Percentiles rank a stretch among this genome's conserved stretches.
phyloP scores from a whole-genome alignment of 225 moss, liverwort and hornwort genomes.

The Anthoceros angustus region DNA sequence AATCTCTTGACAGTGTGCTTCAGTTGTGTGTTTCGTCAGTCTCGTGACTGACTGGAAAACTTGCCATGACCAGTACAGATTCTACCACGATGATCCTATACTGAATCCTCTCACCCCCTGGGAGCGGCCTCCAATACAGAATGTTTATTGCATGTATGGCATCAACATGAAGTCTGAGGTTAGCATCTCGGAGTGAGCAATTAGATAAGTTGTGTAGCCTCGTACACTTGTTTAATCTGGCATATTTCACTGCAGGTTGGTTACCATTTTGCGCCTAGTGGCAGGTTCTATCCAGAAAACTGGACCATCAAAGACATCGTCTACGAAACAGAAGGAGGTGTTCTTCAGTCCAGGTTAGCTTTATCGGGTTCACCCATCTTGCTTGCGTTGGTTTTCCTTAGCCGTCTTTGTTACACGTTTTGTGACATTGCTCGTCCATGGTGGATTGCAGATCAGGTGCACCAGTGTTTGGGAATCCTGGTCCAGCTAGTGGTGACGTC shows the following conservation, averaged over 20 bases:
- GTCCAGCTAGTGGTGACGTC: slow-evolving; percentile 60
- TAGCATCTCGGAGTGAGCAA: not conserved
- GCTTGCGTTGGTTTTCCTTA: slow-evolving; percentile 1
- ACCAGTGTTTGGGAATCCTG: slow-evolving; percentile 29
- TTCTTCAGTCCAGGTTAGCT: slow-evolving; percentile 54
- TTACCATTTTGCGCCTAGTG: slow-evolving; percentile 81
- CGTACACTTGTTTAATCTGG: not conserved
- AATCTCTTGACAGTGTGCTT: too few species aligned
- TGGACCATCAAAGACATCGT: slow-evolving; percentile 76
- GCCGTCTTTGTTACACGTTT: not conserved
- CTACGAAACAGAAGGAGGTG: slow-evolving; percentile 83
- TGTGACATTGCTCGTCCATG: not conserved
- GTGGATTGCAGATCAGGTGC: slow-evolving; percentile 53
- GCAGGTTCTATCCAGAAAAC: slow-evolving; percentile 86
- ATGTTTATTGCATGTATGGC: slow-evolving; percentile 92
- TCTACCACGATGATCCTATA: slow-evolving; percentile 82
- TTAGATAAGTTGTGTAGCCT: not conserved
- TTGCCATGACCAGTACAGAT: slow-evolving; percentile 20
- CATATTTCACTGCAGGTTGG: slow-evolving; percentile 39
- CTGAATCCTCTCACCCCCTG: slow-evolving; percentile 94
- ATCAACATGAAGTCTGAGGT: slow-evolving; percentile 95
- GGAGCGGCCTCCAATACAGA: slow-evolving; percentile 93
- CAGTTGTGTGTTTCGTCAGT: too few species aligned
- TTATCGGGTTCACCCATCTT: not conserved
- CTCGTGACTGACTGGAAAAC: too few species aligned